phyloP scores from a whole-genome alignment of 2,329 filamentous ascomycete genomes.

The Exophiala dermatitidis region DNA sequence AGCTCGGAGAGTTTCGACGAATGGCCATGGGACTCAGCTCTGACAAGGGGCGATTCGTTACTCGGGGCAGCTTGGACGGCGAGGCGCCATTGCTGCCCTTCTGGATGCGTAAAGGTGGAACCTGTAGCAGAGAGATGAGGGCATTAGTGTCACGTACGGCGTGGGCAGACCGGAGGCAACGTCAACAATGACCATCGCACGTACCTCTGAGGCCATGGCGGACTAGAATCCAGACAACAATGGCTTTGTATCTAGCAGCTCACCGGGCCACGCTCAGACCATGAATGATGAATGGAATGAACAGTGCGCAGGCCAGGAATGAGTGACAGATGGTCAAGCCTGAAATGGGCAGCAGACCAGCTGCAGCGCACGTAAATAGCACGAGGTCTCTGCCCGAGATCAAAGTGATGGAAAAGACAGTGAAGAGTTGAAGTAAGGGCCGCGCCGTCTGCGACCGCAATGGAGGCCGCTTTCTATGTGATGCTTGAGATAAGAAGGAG shows the following conservation, averaged over 20 bases:
- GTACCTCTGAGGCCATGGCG: constrained; percentile 25
- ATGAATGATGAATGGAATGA: constrained; percentile 16
- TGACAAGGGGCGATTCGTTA: constrained; percentile 65
- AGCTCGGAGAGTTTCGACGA: constrained; percentile 87
- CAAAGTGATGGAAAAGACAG: neutral
- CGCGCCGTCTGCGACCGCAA: constrained; percentile 10
- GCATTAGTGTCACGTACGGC: constrained; percentile 8
- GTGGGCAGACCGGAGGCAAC: neutral
- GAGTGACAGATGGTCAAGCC: constrained; percentile 11
- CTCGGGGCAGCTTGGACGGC: constrained; percentile 56
- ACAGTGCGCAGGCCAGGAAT: constrained; percentile 15
- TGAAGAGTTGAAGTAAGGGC: constrained; percentile 7
- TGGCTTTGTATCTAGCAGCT: constrained; percentile 19
- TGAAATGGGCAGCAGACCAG: constrained; percentile 25
- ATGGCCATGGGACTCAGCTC: constrained; percentile 82
- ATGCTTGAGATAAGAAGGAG: constrained; percentile 1
- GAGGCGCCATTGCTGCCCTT: constrained; percentile 39
- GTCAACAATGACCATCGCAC: constrained; percentile 16
- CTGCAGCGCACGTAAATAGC: constrained; percentile 8
- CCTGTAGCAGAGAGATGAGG: constrained; percentile 18
- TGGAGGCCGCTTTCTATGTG: constrained; percentile 6
- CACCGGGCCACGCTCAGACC: constrained; percentile 22
- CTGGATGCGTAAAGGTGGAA: constrained; percentile 31
- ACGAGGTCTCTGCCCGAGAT: neutral
- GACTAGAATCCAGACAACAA: constrained; percentile 15